Evolutionary conservation across 2,329 filamentous ascomycete species (phyloP).

Genomic region (Botryosphaeria dothidea): DNA sequence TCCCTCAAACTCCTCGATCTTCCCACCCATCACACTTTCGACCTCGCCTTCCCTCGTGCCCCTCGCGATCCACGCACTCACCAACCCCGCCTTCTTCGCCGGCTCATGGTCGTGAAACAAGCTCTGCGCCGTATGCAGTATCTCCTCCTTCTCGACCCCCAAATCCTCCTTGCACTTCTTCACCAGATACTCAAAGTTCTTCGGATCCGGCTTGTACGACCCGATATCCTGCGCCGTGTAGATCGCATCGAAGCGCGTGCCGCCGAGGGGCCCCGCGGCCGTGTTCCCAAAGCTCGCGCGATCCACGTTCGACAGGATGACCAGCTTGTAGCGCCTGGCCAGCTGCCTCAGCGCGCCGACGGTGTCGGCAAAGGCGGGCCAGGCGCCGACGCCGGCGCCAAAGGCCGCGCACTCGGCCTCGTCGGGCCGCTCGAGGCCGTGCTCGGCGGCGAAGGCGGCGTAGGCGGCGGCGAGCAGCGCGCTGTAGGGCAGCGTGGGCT

Average conservation of each 20-base stretch:
- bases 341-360: conserved; percentile 54
- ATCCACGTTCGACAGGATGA: conserved; percentile 64
- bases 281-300: conserved; percentile 52
- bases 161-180: conserved; percentile 54
- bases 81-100: conserved; percentile 60
- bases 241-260: conserved; percentile 61
- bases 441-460: conserved; percentile 45
- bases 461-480: conserved; percentile 57
- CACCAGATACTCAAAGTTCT: conserved; percentile 69
- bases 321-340: conserved; percentile 56
- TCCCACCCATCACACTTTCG: conserved; percentile 44
- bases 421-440: conserved; percentile 40
- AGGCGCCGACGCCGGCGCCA: conserved; percentile 53
- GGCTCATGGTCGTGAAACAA: conserved; percentile 68
- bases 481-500: conserved; percentile 62
- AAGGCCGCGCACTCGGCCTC: conserved; percentile 51
- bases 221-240: conserved; percentile 73
- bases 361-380: conserved; percentile 61
- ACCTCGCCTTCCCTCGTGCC: conserved; percentile 44
- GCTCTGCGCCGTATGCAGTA: conserved; percentile 70
- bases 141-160: conserved; percentile 56
- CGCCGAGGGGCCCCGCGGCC: conserved; percentile 51
- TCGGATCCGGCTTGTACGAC: conserved; percentile 66
- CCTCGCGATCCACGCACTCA: conserved; percentile 66
- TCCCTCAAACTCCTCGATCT: conserved; percentile 33